These are phyloP conservation scores for Termitomyces sp. DNA, from an alignment of 768 basidiomycete genomes.

Conservation along the genomic window DNA sequence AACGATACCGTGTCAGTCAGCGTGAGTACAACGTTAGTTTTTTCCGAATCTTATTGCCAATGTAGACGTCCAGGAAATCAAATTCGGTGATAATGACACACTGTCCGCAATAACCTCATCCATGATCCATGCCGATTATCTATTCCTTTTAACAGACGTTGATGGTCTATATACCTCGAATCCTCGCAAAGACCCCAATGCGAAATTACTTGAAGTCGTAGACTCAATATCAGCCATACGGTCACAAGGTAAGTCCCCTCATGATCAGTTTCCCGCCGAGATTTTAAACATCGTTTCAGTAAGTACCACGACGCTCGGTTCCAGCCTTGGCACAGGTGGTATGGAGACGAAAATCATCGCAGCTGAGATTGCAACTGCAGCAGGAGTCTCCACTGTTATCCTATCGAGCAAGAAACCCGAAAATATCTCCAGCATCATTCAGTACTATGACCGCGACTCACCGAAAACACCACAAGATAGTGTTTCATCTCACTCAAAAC, in stretches of 20 bases:
- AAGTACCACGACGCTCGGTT: conserved; percentile 88
- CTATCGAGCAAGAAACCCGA: conserved; percentile 76
- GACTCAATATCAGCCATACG: conserved; percentile 79
- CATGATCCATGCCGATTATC: conserved; percentile 97
- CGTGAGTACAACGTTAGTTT: conserved; percentile 44
- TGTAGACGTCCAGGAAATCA: conserved; percentile 77
- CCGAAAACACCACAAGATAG: conserved; percentile 26
- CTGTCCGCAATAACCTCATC: conserved; percentile 95
- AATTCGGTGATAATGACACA: conserved; percentile 99
- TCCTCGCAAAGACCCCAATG: conserved; percentile 66
- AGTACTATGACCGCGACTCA: conserved; percentile 50
- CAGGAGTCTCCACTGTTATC: conserved; percentile 90
- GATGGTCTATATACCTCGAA: conserved; percentile 95
- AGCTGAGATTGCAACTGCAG: conserved; percentile 93
- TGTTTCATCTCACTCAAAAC: conserved; percentile 17
- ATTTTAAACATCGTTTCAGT: conserved; percentile 40
- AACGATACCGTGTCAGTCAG: conserved; percentile 98
- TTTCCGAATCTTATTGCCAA: not conserved
- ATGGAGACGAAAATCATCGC: conserved; percentile 99
- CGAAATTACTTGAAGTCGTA: conserved; percentile 29
- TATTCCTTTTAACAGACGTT: conserved; percentile 95
- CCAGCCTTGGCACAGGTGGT: conserved; percentile 91
- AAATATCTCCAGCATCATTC: conserved; percentile 75
- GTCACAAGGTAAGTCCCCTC: conserved; percentile 57
- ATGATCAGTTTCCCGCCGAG: not conserved